Percentiles rank a stretch among this genome's conserved stretches.
Evolutionary conservation across 495 filamentous ascomycete species (phyloP).

Genomic region (Penicillium coprophilum): DNA sequence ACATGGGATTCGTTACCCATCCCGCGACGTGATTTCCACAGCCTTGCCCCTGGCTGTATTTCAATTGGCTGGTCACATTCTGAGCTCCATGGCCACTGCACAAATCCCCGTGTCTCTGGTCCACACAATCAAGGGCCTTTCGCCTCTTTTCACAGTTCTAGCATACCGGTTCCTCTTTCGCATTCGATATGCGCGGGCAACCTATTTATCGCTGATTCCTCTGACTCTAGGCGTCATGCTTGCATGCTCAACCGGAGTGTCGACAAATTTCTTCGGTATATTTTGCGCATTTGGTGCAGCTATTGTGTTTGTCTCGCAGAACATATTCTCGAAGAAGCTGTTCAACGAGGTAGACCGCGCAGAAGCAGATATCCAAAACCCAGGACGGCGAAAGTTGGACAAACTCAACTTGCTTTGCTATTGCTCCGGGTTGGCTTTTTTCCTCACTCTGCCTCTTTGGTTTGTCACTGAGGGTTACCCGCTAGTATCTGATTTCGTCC

Average conservation of each 20-base stretch:
- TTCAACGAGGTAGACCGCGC: conserved; percentile 90
- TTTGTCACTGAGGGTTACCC: conserved; percentile 82
- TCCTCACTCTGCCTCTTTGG: conserved; percentile 92
- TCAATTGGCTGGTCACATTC: conserved; percentile 89
- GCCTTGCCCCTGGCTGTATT: conserved; percentile 90
- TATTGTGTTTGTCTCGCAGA: conserved; percentile 95
- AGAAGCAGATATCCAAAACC: conserved; percentile 64
- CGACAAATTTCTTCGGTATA: conserved; percentile 84
- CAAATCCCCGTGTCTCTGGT: conserved; percentile 96
- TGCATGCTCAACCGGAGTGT: conserved; percentile 87
- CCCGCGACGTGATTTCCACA: conserved; percentile 76
- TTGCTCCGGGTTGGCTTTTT: conserved; percentile 85
- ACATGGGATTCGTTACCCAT: conserved; percentile 78
- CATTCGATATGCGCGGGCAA: conserved; percentile 82
- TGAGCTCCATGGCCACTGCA: conserved; percentile 88
- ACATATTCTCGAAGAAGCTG: conserved; percentile 98
- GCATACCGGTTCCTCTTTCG: conserved; percentile 88
- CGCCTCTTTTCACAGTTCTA: conserved; percentile 90
- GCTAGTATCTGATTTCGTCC: conserved; percentile 51
- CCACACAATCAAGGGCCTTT: conserved; percentile 99
- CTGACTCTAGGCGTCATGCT: conserved; percentile 92
- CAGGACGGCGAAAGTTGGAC: conserved; percentile 73
- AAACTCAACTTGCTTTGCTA: conserved; percentile 97
- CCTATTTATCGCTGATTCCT: conserved; percentile 89
- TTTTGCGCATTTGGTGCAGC: conserved; percentile 82